A percentile compares a stretch with the other conserved stretches of the same genome.
phyloP scores from a whole-genome alignment of 208 protist species.

The Angomonas deanei region DNA sequence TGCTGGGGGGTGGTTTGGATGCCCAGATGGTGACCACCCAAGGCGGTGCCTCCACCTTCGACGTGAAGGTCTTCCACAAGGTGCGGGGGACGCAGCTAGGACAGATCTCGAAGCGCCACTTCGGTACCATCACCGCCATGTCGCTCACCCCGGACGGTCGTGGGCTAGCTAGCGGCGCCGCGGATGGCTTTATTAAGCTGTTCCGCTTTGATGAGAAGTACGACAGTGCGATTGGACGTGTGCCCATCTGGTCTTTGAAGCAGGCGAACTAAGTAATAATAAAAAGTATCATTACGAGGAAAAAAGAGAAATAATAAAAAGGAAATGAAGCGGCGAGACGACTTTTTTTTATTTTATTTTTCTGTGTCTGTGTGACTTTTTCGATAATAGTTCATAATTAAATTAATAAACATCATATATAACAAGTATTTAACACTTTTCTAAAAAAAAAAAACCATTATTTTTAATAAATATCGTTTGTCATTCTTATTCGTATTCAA shows the following conservation, averaged over 20 bases:
- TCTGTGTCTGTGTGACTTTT: neutral
- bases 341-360: constrained; percentile 3
- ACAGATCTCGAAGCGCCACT: constrained; percentile 93
- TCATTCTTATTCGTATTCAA: no score
- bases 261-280: neutral
- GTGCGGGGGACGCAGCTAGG: constrained; percentile 94
- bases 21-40: constrained; percentile 93
- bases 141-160: constrained; percentile 94
- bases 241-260: constrained; percentile 55
- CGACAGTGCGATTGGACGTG: constrained; percentile 57
- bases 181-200: constrained; percentile 96
- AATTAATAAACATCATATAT: no score
- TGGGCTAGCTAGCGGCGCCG: constrained; percentile 89
- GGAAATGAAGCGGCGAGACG: neutral
- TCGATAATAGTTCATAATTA: neutral
- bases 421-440: neutral
- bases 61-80: constrained; percentile 96
- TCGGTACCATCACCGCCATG: constrained; percentile 98
- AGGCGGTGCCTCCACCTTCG: constrained; percentile 89
- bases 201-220: constrained; percentile 94
- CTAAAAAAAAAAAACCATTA: neutral
- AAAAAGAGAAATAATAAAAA: neutral
- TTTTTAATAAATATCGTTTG: neutral
- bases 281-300: neutral
- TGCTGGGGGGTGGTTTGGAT: constrained; percentile 97